Percentiles rank a stretch among this genome's conserved stretches.
Evolutionary conservation across 2,329 filamentous ascomycete species (phyloP).

Genomic region (Verticillium isaacii): DNA sequence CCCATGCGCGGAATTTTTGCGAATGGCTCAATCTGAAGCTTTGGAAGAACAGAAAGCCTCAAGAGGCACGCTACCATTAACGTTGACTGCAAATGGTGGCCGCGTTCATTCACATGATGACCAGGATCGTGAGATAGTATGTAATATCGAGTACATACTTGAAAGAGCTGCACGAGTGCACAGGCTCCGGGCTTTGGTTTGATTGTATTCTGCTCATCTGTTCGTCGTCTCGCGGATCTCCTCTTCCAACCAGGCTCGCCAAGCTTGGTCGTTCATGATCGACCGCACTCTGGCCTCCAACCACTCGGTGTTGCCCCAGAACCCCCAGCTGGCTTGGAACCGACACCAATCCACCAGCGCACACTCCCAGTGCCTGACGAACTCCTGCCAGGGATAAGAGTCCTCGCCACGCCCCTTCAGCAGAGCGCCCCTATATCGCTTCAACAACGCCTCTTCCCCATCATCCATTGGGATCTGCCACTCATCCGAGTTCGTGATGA

Average conservation of each 20-base stretch:
- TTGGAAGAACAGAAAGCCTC: too few species aligned
- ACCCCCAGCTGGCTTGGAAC: constrained; percentile 57
- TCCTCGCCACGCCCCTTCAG: constrained; percentile 16
- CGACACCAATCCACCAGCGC: constrained; percentile 64
- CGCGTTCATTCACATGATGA: too few species aligned
- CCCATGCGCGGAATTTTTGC: too few species aligned
- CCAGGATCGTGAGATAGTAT: too few species aligned
- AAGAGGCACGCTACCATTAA: too few species aligned
- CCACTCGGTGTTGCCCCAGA: constrained; percentile 57
- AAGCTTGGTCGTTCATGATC: constrained; percentile 39
- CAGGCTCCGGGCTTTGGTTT: too few species aligned
- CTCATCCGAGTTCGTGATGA: constrained; percentile 36
- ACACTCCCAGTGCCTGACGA: constrained; percentile 60
- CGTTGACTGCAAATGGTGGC: too few species aligned
- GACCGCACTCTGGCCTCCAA: constrained; percentile 47
- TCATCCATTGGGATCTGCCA: constrained; percentile 40
- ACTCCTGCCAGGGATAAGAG: constrained; percentile 47
- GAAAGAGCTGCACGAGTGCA: too few species aligned
- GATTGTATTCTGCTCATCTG: too few species aligned
- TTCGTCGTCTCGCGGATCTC: constrained; percentile 6
- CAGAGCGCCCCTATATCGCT: constrained; percentile 39
- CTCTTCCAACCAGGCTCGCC: constrained; percentile 38
- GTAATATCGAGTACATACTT: too few species aligned
- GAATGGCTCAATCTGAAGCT: too few species aligned
- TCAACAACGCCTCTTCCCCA: constrained; percentile 46